Evolutionary conservation across 257 asterid genomes (phyloP).

Genomic region (Petrea volubilis): DNA sequence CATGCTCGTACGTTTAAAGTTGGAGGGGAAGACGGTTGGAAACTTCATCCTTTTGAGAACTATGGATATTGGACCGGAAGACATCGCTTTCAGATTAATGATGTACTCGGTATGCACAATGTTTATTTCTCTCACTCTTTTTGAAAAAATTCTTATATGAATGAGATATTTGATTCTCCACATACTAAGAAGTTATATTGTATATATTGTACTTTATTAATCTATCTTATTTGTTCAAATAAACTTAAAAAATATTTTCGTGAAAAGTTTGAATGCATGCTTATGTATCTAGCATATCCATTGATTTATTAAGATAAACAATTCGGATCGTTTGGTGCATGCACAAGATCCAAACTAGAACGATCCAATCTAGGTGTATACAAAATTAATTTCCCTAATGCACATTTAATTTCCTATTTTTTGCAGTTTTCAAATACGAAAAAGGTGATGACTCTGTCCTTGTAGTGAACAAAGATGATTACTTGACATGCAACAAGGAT

Average conservation of each 20-base stretch:
- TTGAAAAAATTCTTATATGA: no score
- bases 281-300: no score
- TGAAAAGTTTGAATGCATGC: not conserved
- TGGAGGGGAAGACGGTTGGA: constrained; percentile 53
- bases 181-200: no score
- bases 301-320: no score
- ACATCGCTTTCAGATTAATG: constrained; percentile 43
- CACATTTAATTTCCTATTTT: not conserved
- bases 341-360: no score
- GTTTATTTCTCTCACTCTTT: not conserved
- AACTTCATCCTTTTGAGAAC: constrained; percentile 29
- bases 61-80: constrained; percentile 39
- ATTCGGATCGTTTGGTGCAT: no score
- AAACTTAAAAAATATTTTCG: no score
- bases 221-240: no score
- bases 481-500: constrained; percentile 44
- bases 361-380: no score
- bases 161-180: no score
- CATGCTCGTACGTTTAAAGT: constrained; percentile 39
- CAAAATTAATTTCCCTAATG: no score
- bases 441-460: constrained; percentile 46
- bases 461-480: constrained; percentile 40
- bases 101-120: constrained; percentile 37
- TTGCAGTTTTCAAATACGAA: constrained; percentile 52
- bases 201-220: no score